Evolutionary conservation across 306 rosid species (phyloP), one percentile per base, ranked within the genome.

Genomic region (Macrotyloma uniflorum): DNA sequence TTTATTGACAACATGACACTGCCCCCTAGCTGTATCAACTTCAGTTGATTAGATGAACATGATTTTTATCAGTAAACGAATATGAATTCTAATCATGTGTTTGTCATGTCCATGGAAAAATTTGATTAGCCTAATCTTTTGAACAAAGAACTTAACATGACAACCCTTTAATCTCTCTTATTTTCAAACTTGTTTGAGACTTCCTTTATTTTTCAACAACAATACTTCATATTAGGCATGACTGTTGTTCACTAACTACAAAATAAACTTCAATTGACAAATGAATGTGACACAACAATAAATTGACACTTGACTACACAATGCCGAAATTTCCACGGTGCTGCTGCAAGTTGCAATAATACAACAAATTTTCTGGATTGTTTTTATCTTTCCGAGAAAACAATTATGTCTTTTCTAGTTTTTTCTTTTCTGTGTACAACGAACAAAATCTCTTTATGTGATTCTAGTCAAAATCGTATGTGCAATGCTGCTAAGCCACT

Each of bases 251-350:
- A 65, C 66, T 33, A 10, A 36, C 80, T 10, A 40, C 11, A 23
- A 6, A 22, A 36, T 1, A 36, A 51, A 66, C 43, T 40, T 42
- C 47, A 69, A 79, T 59, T 35, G 55, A 63, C 74, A 6, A 16
- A 61, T 5, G 67, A 64, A 47, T 40, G 73, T 26, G 81, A 75
- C 73, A 51, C 26, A 46, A 49, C 58, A 75, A 50, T 36, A 58
- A 69, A 82, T 68, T 49, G 73, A 67, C 28, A 62, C 28, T 75
- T 47, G 81, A 58, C 76, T 16, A 45, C 75, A 74, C 72, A 45
- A 33, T 2, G 72, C 18, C 49, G 6, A 70, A 70, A 14, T 76
- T 61, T 59, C n/a, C 36, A 33, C 6, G 19, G 26, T 40, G 23
- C 2, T 40, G 23, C 2, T 74, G 70, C 54, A 53, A 19, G 74